A percentile compares a stretch with the other conserved stretches of the same genome.
Evolutionary conservation across 2,329 filamentous ascomycete genomes (phyloP).

Genomic region (Pestalotiopsis sp.): DNA sequence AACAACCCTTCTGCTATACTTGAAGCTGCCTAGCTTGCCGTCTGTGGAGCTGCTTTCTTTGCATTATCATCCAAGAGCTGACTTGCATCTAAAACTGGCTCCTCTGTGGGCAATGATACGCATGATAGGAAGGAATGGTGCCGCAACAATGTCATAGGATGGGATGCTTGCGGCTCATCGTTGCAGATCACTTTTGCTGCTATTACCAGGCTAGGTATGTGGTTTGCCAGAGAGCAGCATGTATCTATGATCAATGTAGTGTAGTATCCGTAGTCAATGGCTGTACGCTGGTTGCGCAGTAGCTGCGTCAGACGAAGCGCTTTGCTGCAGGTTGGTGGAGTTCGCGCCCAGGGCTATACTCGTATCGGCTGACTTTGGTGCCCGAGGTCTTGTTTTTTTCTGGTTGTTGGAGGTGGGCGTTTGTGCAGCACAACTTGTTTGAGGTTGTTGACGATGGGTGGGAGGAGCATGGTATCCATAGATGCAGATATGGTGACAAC

Average conservation of each 20-base stretch:
- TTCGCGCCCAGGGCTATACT: background rate
- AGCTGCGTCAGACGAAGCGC: slow-evolving; percentile 7
- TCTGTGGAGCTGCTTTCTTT: background rate
- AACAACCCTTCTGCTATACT: background rate
- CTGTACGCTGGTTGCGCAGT: slow-evolving; percentile 4
- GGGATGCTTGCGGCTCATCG: background rate
- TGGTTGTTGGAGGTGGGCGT: background rate
- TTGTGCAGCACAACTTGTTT: slow-evolving; percentile 2
- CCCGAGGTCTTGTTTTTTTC: background rate
- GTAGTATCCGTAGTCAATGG: background rate
- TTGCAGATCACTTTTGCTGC: background rate
- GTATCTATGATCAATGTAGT: background rate
- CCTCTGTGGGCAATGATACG: background rate
- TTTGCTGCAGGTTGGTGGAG: slow-evolving; percentile 6
- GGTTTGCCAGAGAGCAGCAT: background rate
- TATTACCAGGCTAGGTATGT: background rate
- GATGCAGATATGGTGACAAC: too few relatives aligned
- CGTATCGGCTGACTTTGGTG: slow-evolving; percentile 1
- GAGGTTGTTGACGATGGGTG: background rate
- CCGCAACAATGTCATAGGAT: background rate
- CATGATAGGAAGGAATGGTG: background rate
- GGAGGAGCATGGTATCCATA: too few relatives aligned
- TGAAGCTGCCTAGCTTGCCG: background rate
- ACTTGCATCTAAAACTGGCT: background rate
- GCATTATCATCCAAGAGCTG: background rate